These are phyloP conservation scores for Moesziomyces sp. DNA, from an alignment of 1,284 basidiomycete species.

Conservation along the genomic window DNA sequence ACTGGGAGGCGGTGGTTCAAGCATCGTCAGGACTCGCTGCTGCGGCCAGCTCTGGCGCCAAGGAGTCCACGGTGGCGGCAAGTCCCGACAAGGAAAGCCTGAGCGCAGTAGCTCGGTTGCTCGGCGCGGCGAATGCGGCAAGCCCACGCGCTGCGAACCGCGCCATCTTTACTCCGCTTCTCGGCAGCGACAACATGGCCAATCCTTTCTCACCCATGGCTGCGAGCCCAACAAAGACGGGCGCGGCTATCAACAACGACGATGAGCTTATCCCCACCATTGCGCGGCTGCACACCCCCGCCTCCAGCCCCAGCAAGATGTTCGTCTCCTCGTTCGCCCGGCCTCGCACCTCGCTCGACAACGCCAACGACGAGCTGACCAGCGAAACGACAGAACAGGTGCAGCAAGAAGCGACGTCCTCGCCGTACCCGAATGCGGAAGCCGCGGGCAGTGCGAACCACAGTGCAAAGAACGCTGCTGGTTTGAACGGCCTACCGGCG, in stretches of 20 bases:
- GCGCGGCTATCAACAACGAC: slow-evolving; percentile 39
- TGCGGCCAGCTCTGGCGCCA: slow-evolving; percentile 2
- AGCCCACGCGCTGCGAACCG: slow-evolving; percentile 28
- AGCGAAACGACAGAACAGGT: slow-evolving; percentile 1
- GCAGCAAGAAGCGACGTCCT: neutral
- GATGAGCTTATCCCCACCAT: slow-evolving; percentile 46
- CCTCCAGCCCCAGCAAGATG: slow-evolving; percentile 29
- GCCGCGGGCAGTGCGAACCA: neutral
- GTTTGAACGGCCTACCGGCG: slow-evolving; percentile 1
- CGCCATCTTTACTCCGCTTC: slow-evolving; percentile 15
- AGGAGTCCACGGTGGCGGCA: slow-evolving; percentile 1
- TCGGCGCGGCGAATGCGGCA: slow-evolving; percentile 16
- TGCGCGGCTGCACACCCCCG: slow-evolving; percentile 33
- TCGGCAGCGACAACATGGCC: slow-evolving; percentile 15
- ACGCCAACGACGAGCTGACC: neutral
- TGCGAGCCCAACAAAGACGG: slow-evolving; percentile 27
- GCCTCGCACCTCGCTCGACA: slow-evolving; percentile 2
- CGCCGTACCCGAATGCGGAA: neutral
- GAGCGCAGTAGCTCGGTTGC: slow-evolving; percentile 35
- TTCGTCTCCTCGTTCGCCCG: slow-evolving; percentile 18
- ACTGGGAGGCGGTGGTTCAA: slow-evolving; percentile 53
- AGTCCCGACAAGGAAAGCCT: slow-evolving; percentile 42
- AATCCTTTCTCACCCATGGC: slow-evolving; percentile 28
- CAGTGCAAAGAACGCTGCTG: neutral
- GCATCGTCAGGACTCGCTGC: slow-evolving; percentile 11